These are phyloP conservation scores for Eremothecium gossypii DNA, from an alignment of 1,139 yeast genomes.

Conservation along the genomic window DNA sequence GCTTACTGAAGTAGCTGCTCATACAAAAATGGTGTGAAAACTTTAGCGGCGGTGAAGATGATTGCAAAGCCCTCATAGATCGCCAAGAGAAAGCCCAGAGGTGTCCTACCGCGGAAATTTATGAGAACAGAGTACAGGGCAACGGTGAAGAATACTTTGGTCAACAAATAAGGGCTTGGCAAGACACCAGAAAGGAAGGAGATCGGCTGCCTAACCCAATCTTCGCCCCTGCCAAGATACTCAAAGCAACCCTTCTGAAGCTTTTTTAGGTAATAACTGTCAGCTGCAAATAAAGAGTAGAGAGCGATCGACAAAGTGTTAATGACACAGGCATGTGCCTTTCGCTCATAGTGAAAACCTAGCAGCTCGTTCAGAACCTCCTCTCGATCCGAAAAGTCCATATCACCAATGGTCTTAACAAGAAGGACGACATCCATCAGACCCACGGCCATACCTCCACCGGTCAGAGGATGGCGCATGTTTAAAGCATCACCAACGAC, in stretches of 20 bases:
- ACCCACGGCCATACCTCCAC: constrained; percentile 99
- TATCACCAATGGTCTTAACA: constrained; percentile 40
- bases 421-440: constrained; percentile 71
- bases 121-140: constrained; percentile 74
- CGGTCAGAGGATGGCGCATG: constrained; percentile 97
- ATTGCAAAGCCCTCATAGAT: constrained; percentile 60
- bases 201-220: constrained; percentile 68
- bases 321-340: constrained; percentile 70
- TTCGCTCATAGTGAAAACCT: constrained; percentile 69
- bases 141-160: constrained; percentile 81
- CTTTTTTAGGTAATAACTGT: constrained; percentile 50
- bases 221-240: constrained; percentile 80
- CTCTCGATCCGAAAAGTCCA: constrained; percentile 51
- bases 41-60: constrained; percentile 62
- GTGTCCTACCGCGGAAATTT: constrained; percentile 59
- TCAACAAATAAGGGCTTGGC: constrained; percentile 64
- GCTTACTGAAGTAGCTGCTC: constrained; percentile 32
- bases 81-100: constrained; percentile 63
- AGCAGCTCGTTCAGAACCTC: constrained; percentile 45
- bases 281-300: constrained; percentile 85
- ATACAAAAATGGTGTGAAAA: constrained; percentile 66
- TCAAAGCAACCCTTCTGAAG: constrained; percentile 84
- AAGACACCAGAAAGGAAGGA: constrained; percentile 74
- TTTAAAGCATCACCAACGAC: constrained; percentile 89
- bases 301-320: constrained; percentile 87